phyloP scores from a whole-genome alignment of 2,329 filamentous ascomycete species.

The Sporothrix euskadiensis region DNA sequence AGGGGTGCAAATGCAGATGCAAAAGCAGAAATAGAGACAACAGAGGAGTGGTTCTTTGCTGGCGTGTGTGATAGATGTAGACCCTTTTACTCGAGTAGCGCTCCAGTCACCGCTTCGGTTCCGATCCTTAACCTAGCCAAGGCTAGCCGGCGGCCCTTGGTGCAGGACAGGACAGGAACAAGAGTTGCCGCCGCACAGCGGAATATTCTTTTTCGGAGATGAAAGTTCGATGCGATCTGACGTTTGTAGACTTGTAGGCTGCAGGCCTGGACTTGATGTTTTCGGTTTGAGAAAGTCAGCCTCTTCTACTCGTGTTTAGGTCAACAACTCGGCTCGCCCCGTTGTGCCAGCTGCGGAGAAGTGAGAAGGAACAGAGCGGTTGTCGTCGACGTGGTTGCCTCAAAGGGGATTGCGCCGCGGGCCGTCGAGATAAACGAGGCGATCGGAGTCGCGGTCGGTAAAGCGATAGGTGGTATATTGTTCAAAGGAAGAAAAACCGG shows the following conservation, averaged over 20 bases:
- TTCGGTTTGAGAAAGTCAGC: too few relatives aligned
- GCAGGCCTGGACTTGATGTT: neutral
- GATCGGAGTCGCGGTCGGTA: constrained; percentile 2
- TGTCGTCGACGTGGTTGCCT: neutral
- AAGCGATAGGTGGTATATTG: neutral
- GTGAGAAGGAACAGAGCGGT: neutral
- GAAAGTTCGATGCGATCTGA: neutral
- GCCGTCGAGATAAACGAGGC: constrained; percentile 10
- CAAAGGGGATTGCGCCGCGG: neutral
- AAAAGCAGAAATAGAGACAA: neutral
- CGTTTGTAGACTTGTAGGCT: neutral
- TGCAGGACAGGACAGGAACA: constrained; percentile 19
- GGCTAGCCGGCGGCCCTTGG: constrained; percentile 16
- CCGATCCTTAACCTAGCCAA: neutral
- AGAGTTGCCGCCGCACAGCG: constrained; percentile 4
- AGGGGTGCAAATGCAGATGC: neutral
- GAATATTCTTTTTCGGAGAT: neutral
- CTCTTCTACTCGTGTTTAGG: neutral
- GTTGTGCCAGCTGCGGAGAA: constrained; percentile 2
- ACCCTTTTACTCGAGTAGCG: constrained; percentile 28
- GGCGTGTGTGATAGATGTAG: constrained; percentile 26
- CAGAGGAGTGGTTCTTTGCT: constrained; percentile 24
- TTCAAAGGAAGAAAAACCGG: neutral
- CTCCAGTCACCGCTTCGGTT: constrained; percentile 27
- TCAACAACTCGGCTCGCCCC: neutral